phyloP scores from a whole-genome alignment of 2,329 filamentous ascomycete species.

The Penicillium sp. region DNA sequence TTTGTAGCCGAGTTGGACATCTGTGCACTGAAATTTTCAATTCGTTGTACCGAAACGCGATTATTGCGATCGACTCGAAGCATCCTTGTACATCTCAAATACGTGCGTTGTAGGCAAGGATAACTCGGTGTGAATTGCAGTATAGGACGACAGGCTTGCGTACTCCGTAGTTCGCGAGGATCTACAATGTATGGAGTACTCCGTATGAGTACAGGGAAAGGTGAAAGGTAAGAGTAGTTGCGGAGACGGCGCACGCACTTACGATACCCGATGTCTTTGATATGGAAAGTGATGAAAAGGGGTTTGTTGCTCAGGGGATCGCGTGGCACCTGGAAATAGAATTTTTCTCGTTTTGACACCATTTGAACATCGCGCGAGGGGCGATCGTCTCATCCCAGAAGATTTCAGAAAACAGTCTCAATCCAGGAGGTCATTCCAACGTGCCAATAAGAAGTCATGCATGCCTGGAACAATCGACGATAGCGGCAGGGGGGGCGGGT shows the following conservation, averaged over 20 bases:
- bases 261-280: too few species aligned
- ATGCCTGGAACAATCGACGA: constrained; percentile 23
- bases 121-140: not conserved
- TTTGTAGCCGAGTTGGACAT: not conserved
- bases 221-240: too few species aligned
- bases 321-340: not conserved
- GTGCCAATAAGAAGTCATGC: constrained; percentile 24
- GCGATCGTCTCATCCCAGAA: not conserved
- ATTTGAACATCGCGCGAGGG: constrained; percentile 7
- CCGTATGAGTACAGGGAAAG: too few species aligned
- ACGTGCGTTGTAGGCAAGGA: constrained; percentile 3
- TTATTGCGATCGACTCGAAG: not conserved
- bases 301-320: not conserved
- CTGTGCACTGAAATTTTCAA: constrained; percentile 8
- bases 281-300: not conserved
- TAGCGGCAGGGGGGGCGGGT: constrained; percentile 29
- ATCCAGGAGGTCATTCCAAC: constrained; percentile 21
- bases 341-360: not conserved
- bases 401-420: constrained; percentile 8
- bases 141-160: not conserved
- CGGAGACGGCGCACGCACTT: too few species aligned
- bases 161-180: not conserved
- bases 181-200: not conserved
- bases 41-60: not conserved
- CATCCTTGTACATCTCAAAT: constrained; percentile 2